Percentiles rank a stretch among this genome's conserved stretches.
Evolutionary conservation across 345 rosid genomes (phyloP).

Genomic region (Sisymbrium altissimum): DNA sequence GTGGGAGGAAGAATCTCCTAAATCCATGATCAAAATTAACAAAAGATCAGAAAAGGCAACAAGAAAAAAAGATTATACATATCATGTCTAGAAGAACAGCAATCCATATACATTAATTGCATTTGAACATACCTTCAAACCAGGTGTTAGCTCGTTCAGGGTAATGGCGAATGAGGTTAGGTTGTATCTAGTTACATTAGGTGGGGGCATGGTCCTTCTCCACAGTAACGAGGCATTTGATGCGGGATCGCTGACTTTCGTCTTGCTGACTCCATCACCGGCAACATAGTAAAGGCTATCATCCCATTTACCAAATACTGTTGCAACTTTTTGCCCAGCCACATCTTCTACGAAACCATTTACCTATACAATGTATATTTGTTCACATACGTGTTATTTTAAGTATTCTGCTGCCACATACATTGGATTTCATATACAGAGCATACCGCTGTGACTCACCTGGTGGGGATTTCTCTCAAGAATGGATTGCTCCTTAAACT

Average conservation of each 20-base stretch:
- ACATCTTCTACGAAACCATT: constrained; percentile 83
- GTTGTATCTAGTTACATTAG: constrained; percentile 84
- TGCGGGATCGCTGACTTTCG: constrained; percentile 51
- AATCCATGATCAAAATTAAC: constrained; percentile 28
- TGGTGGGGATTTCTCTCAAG: constrained; percentile 95
- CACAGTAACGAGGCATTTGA: constrained; percentile 67
- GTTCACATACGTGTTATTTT: constrained; percentile 7
- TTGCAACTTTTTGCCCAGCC: constrained; percentile 60
- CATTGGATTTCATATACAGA: neutral
- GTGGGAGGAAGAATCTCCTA: constrained; percentile 98
- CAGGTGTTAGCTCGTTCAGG: constrained; percentile 87
- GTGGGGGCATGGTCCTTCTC: constrained; percentile 72
- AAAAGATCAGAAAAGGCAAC: neutral
- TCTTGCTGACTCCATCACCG: constrained; percentile 55
- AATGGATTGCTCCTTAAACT: constrained; percentile 87
- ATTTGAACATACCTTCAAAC: constrained; percentile 67
- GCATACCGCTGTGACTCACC: constrained; percentile 37
- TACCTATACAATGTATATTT: constrained; percentile 44
- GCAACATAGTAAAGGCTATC: constrained; percentile 65
- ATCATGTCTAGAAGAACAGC: neutral
- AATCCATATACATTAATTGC: neutral
- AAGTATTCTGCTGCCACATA: neutral
- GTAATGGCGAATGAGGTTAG: constrained; percentile 92
- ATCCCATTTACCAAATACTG: constrained; percentile 94
- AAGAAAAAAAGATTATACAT: neutral